Conservation (phyloP, 768 basidiomycete genomes). For the Pleurotus citrinopileatus region DNA sequence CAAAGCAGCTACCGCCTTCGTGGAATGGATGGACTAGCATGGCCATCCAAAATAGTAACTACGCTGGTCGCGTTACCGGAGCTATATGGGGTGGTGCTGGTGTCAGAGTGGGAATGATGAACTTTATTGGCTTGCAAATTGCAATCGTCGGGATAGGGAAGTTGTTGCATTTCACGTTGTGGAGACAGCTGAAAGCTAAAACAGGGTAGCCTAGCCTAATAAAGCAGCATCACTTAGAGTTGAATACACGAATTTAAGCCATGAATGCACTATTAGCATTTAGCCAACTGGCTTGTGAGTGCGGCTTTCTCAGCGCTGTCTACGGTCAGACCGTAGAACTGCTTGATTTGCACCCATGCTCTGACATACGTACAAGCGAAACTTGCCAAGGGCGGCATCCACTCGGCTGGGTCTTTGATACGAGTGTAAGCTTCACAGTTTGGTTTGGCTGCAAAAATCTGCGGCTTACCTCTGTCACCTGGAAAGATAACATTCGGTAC, state of each 20-base stretch:
- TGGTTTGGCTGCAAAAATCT: background rate
- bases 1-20: slow-evolving; percentile 62
- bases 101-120: slow-evolving; percentile 54
- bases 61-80: slow-evolving; percentile 59
- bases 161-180: slow-evolving; percentile 50
- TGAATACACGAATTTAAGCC: background rate
- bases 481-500: background rate
- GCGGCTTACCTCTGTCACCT: slow-evolving; percentile 39
- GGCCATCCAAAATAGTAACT: slow-evolving; percentile 69
- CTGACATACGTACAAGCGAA: slow-evolving; percentile 51
- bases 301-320: slow-evolving; percentile 51
- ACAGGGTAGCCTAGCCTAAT: slow-evolving; percentile 36
- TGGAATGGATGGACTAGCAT: slow-evolving; percentile 60
- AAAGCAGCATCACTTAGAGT: background rate
- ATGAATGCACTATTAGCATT: slow-evolving; percentile 25
- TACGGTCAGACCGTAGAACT: slow-evolving; percentile 44
- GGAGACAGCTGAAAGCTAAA: slow-evolving; percentile 66
- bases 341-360: slow-evolving; percentile 53
- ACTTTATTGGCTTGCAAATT: slow-evolving; percentile 58
- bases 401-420: slow-evolving; percentile 42
- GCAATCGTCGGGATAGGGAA: slow-evolving; percentile 57
- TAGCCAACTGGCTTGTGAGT: slow-evolving; percentile 34
- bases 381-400: slow-evolving; percentile 46
- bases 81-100: slow-evolving; percentile 71
- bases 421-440: background rate